A percentile compares a stretch with the other conserved stretches of the same genome.
phyloP scores from a whole-genome alignment of 2,329 filamentous ascomycete species.

The Xylaria digitata region DNA sequence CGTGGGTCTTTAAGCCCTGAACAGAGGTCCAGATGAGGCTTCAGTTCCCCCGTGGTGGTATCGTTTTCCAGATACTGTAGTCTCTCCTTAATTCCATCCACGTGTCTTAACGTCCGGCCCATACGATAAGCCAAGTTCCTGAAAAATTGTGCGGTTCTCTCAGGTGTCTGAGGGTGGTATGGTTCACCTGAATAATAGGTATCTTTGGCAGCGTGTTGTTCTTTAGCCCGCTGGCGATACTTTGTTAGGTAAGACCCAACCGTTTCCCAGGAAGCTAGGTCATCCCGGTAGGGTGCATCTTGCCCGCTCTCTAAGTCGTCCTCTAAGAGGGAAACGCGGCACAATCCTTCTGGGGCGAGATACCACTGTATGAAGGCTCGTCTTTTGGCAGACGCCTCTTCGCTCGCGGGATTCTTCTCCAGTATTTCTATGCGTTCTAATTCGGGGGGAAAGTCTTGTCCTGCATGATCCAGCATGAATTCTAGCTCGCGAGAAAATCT shows the following conservation, averaged over 20 bases:
- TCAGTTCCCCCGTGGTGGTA: background rate
- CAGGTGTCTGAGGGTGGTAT: slow-evolving; percentile 38
- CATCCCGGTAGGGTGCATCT: slow-evolving; percentile 42
- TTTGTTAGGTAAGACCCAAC: slow-evolving; percentile 34
- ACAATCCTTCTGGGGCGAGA: slow-evolving; percentile 36
- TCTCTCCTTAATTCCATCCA: slow-evolving; percentile 39
- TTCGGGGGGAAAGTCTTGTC: slow-evolving; percentile 28
- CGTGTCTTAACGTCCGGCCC: slow-evolving; percentile 51
- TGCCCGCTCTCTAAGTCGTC: slow-evolving; percentile 33
- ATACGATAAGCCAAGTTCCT: slow-evolving; percentile 55
- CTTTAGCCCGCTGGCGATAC: slow-evolving; percentile 25
- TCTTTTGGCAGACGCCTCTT: slow-evolving; percentile 11
- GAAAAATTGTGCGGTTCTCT: slow-evolving; percentile 48
- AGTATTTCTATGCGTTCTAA: slow-evolving; percentile 32
- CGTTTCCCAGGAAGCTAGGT: slow-evolving; percentile 44
- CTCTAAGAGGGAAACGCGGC: background rate
- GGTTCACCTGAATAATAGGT: slow-evolving; percentile 15
- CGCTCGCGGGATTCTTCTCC: background rate
- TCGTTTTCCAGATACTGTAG: slow-evolving; percentile 34
- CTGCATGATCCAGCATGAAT: slow-evolving; percentile 38
- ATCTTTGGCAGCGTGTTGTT: background rate
- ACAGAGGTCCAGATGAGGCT: slow-evolving; percentile 32
- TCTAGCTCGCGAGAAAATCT: slow-evolving; percentile 35
- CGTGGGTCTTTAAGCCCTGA: slow-evolving; percentile 31
- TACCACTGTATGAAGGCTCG: slow-evolving; percentile 32